Base-by-base conservation (phyloP, 495 filamentous ascomycete species). In the Aspergillus campestris region DNA sequence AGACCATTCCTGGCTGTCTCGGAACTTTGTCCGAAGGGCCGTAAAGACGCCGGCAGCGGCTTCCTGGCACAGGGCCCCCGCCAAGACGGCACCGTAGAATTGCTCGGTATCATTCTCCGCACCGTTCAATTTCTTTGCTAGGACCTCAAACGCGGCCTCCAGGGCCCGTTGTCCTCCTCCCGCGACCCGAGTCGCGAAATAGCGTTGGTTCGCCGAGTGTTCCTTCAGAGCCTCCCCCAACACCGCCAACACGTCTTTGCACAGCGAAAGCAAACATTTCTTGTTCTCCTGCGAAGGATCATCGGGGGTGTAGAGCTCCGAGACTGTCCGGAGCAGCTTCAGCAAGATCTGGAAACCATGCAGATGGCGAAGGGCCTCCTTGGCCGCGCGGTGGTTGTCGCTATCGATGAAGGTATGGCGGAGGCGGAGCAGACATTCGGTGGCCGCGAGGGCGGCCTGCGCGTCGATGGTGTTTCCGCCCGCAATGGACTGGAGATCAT, bases 141-240 rank as follows among this genome's bases (percentile, higher is more conserved):
- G 75, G 71, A 60, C 71, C 71, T 46, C 69, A 46, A 91, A 73
- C 8, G 73, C 73, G 48, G 84, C 79, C 50, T 92, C 80, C 45
- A 96, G 59, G n/a, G 78, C 79, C 44, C 77, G 69, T 81, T 85
- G 87, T 7, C 89, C 88, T 42, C 84, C 84, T n/a, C 78, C 79
- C 12, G 81, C 69, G 24, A 90, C 77, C 45, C 77, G 74, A 48
- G 78, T 78, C 40, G 79, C 74, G 64, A 96, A 97, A 62, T 90
- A 95, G 47, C 84, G 79, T 49, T 81, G 74, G 66, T 97, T 98
- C 9, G 89, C 91, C 46, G 81, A 75, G 64, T 97, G 89, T 12
- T 81, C 80, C 38, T 80, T 78, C 55, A 96, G 76, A 24, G 82
- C 80, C 40, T 88, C 83, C 1, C 85, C 81, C 34, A 97, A 58